Base-by-base conservation (phyloP, 2,329 filamentous ascomycete genomes). In the Diplocarpon mali region DNA sequence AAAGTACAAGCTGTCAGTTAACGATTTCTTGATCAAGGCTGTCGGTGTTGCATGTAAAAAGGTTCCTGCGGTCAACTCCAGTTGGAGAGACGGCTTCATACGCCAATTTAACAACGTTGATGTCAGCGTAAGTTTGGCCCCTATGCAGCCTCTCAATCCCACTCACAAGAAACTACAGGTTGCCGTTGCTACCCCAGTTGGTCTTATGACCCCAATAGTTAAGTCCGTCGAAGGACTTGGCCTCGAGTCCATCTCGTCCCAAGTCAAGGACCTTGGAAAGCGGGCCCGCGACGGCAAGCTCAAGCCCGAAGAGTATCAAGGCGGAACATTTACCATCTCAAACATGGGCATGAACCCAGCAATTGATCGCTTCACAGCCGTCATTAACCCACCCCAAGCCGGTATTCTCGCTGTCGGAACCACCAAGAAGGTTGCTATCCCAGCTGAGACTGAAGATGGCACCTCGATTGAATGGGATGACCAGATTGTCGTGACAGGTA, bases 281-380 rank as follows among this genome's bases (percentile, higher is more conserved):
- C 86, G 87, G 65, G 92, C 92, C 52, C 80, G 88, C 51, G 92
- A 96, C 58, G 85, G 86, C 70, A 98, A 96, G 80, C 84, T 98
- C 60, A 96, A 96, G 83, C 92, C 92, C 38, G 90, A 98, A 68
- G 89, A 98, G 71, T 98, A 94, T 80, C 90, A 95, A 75, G 92
- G 92, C 45, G 92, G 92, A 65, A 94, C 87, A 65, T 95, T 98
- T 71, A 95, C 90, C 67, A 96, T 98, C 70, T 94, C 86, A 71
- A 98, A 98, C 80, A 94, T 98, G 92, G 92, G 92, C 68, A 98
- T 98, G 92, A 98, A 98, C 78, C 64, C 81, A 38, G 90, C 92
- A 40, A 83, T 98, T 52, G 89, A 96, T 70, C 80, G 89, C 65
- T 98, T 98, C 72, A 96, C 92, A 42, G 92, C 92, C 57, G 85